These are phyloP conservation scores for Russula dissimulans DNA, from an alignment of 768 basidiomycete species.

Conservation along the genomic window DNA sequence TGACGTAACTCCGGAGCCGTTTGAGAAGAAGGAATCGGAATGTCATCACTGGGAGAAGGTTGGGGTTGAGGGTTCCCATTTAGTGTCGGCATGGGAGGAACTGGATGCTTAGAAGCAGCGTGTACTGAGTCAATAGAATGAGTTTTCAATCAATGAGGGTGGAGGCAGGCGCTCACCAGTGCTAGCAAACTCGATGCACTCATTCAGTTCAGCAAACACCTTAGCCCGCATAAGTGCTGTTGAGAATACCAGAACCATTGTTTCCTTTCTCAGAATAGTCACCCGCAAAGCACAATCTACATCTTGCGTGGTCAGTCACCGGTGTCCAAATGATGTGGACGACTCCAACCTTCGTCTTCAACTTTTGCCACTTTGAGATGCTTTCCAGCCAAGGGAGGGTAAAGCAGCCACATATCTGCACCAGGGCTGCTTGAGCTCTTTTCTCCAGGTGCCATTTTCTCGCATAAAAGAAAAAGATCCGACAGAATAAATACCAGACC, in stretches of 20 bases:
- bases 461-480: slow-evolving; percentile 86
- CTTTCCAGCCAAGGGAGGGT: slow-evolving; percentile 93
- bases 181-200: slow-evolving; percentile 76
- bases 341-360: slow-evolving; percentile 46
- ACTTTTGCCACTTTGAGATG: slow-evolving; percentile 67
- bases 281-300: slow-evolving; percentile 68
- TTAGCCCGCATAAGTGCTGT: slow-evolving; percentile 50
- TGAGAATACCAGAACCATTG: slow-evolving; percentile 53
- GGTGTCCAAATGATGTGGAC: not conserved
- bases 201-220: slow-evolving; percentile 61
- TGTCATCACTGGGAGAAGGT: not conserved
- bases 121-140: slow-evolving; percentile 2
- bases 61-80: slow-evolving; percentile 16
- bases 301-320: slow-evolving; percentile 8
- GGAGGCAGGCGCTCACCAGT: slow-evolving; percentile 43
- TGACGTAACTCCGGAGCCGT: slow-evolving; percentile 18
- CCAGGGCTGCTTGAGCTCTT: slow-evolving; percentile 48
- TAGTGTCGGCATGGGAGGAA: slow-evolving; percentile 56
- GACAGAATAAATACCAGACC: slow-evolving; percentile 86
- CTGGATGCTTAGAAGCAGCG: slow-evolving; percentile 47
- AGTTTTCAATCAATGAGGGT: not conserved
- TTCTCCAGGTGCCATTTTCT: slow-evolving; percentile 54
- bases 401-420: slow-evolving; percentile 85
- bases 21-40: slow-evolving; percentile 14
- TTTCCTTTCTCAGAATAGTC: slow-evolving; percentile 84